These are phyloP conservation scores for Ilyonectria sp. DNA, from an alignment of 2,329 filamentous ascomycete species.

Conservation along the genomic window DNA sequence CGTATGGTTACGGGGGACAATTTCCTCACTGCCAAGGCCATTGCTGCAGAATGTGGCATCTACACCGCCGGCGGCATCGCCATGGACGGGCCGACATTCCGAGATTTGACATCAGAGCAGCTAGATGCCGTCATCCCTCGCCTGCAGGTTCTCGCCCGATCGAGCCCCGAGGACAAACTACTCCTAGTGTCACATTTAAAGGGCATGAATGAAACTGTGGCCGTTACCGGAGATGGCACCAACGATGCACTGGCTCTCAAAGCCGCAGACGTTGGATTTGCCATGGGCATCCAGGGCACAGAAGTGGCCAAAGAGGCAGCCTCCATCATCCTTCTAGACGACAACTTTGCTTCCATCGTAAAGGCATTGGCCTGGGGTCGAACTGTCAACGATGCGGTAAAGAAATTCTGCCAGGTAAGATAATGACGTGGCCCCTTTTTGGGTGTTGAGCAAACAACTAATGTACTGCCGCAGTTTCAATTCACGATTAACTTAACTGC, in stretches of 20 bases:
- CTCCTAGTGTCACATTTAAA: constrained; percentile 71
- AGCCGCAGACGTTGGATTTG: constrained; percentile 77
- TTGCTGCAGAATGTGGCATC: constrained; percentile 76
- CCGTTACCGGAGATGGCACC: constrained; percentile 77
- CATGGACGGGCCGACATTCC: constrained; percentile 77
- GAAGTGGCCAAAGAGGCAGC: constrained; percentile 79
- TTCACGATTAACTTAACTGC: constrained; percentile 81
- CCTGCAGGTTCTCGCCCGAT: constrained; percentile 68
- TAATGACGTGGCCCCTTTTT: not conserved
- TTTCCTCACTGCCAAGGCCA: constrained; percentile 73
- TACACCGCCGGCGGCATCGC: constrained; percentile 73
- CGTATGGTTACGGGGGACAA: constrained; percentile 71
- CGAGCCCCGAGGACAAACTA: constrained; percentile 72
- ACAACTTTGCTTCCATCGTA: constrained; percentile 77
- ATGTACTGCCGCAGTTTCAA: constrained; percentile 63
- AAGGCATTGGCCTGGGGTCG: constrained; percentile 79
- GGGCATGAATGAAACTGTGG: constrained; percentile 69
- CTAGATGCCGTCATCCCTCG: constrained; percentile 67
- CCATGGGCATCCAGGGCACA: constrained; percentile 77
- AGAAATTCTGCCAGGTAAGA: constrained; percentile 75
- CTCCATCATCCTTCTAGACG: constrained; percentile 77
- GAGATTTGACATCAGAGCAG: constrained; percentile 68
- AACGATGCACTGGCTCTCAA: constrained; percentile 78
- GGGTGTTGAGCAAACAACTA: constrained; percentile 6
- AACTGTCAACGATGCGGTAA: constrained; percentile 77